Base-by-base conservation (phyloP, 352 stramenopile genomes). In the Pythium utonaiense region DNA sequence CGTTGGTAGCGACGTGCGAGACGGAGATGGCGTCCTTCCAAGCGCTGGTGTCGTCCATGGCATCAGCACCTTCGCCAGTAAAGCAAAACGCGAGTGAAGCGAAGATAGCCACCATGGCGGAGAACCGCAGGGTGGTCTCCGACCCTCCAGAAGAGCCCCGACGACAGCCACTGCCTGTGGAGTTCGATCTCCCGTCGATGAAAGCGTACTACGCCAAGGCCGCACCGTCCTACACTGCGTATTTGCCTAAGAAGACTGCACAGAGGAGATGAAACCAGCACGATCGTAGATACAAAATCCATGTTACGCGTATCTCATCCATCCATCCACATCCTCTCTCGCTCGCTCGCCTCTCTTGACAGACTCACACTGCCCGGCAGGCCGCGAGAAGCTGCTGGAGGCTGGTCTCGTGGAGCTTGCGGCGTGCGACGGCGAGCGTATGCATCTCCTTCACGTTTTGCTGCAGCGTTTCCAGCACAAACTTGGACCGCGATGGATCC, bases 361-460 rank as follows among this genome's bases (percentile, higher is more conserved):
- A 5, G 5, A 33, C n/a, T 64, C 48, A 70, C n/a, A 59, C 41
- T 13, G 69, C 74, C 19, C 67, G 67, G 22, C 73, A 74, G 9
- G 75, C 70, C 6, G 67, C 64, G 36, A 74, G 28, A 21, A 91
- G 70, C 44, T 91, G 81, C 64, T 88, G 63, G 40, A 86, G 75
- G 27, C 73, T 84, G 0, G 69, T 67, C 52, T 92, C 78, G 24
- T 80, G 86, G 14, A 88, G 69, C 54, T 88, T 80, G 12, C 84
- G 80, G 50, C 81, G 80, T 33, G 77, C 78, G 53, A 83, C 82
- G 12, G 80, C 78, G 16, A 94, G 71, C 44, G 81, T 87, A 66
- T 80, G 70, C 76, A 94, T 88, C 64, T 94, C 84, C 40, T 66
- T 72, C 22, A 77, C 70, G 53, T 89, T 90, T 27, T 83, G 78